A percentile compares a stretch with the other conserved stretches of the same genome.
phyloP scores from a whole-genome alignment of 108 stramenopile species.

The Cyclotella baltica region DNA sequence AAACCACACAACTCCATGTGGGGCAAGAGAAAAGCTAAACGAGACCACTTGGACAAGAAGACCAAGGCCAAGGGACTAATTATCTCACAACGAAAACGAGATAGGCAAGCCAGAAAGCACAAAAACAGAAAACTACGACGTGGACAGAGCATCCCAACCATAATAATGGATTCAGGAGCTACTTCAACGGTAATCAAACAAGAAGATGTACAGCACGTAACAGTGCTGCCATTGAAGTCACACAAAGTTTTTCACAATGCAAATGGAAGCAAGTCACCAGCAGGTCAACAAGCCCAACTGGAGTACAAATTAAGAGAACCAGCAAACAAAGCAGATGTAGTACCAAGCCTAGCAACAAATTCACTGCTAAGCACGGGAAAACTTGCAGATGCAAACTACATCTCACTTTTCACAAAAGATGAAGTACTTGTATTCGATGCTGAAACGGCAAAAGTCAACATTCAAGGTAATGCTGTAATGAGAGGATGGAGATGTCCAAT shows the following conservation, averaged over 20 bases:
- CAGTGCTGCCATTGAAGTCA: neutral
- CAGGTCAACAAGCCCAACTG: neutral
- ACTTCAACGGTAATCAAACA: neutral
- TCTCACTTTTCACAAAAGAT: slow-evolving; percentile 2
- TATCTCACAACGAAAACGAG: neutral
- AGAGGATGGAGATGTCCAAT: slow-evolving; percentile 5
- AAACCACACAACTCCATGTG: neutral
- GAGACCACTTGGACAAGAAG: neutral
- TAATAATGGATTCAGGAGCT: neutral
- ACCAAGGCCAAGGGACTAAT: neutral
- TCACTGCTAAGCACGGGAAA: slow-evolving; percentile 20
- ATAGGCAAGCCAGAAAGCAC: neutral
- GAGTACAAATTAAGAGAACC: neutral
- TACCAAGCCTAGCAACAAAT: neutral
- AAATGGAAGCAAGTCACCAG: slow-evolving; percentile 11
- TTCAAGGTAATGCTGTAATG: neutral
- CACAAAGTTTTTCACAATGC: slow-evolving; percentile 11
- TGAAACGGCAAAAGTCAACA: neutral
- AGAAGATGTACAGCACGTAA: neutral
- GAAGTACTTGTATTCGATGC: slow-evolving; percentile 9
- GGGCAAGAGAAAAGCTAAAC: too few species aligned
- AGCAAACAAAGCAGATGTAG: slow-evolving; percentile 2
- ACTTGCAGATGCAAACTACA: slow-evolving; percentile 22
- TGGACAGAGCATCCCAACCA: neutral
- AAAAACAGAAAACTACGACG: neutral